Percentiles rank a stretch among this genome's conserved stretches.
Evolutionary conservation across 495 filamentous ascomycete species (phyloP).

Genomic region (Aspergillus bertholletiae): DNA sequence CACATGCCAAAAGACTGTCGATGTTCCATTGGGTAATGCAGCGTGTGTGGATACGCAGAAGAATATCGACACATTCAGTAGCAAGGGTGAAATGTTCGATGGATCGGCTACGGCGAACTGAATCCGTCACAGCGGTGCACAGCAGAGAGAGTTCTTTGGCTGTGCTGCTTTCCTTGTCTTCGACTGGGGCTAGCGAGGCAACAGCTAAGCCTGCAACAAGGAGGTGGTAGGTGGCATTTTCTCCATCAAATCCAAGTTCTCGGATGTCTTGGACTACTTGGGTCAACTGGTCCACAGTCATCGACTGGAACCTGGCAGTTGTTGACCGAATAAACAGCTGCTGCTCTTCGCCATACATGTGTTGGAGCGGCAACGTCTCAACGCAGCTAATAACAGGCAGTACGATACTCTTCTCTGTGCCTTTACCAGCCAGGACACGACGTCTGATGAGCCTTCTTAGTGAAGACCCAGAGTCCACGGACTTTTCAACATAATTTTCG

Average conservation of each 20-base stretch:
- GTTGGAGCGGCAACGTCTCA: slow-evolving; percentile 34
- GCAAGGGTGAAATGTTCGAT: slow-evolving; percentile 56
- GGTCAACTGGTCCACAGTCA: slow-evolving; percentile 26
- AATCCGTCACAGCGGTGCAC: slow-evolving; percentile 29
- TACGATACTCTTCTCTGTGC: slow-evolving; percentile 26
- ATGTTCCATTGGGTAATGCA: slow-evolving; percentile 68
- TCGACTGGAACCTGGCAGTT: slow-evolving; percentile 32
- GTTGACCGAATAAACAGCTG: slow-evolving; percentile 39
- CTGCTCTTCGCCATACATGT: slow-evolving; percentile 41
- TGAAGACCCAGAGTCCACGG: slow-evolving; percentile 33
- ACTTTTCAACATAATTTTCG: slow-evolving; percentile 37
- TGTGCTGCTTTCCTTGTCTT: slow-evolving; percentile 37
- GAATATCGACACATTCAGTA: slow-evolving; percentile 49
- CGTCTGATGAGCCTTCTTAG: slow-evolving; percentile 32
- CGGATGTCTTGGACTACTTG: slow-evolving; percentile 33
- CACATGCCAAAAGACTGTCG: slow-evolving; percentile 56
- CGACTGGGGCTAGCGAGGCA: slow-evolving; percentile 26
- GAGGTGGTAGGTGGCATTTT: slow-evolving; percentile 29
- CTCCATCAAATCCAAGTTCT: slow-evolving; percentile 28
- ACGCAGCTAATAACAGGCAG: slow-evolving; percentile 33
- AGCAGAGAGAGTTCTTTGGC: slow-evolving; percentile 36
- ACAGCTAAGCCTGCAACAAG: slow-evolving; percentile 38
- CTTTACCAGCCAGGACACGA: slow-evolving; percentile 34
- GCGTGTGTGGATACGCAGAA: slow-evolving; percentile 52
- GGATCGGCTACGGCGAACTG: slow-evolving; percentile 31